Evolutionary conservation across 805 yeast species (phyloP).

Genomic region (Yarrowia sp.): DNA sequence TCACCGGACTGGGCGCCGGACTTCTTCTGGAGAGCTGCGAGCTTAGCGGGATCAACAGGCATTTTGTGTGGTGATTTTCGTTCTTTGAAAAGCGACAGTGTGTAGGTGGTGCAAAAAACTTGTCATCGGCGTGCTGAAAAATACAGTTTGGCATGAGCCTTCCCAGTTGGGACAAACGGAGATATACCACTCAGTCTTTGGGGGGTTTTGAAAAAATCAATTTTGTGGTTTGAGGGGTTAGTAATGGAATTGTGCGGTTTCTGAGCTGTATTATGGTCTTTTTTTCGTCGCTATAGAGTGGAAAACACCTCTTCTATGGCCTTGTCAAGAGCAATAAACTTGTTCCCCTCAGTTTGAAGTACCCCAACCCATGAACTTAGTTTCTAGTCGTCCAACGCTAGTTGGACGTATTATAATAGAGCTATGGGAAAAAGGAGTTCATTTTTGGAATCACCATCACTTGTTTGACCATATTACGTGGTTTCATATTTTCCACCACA

Average conservation of each 20-base stretch:
- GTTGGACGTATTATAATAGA: too few species aligned
- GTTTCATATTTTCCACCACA: neutral
- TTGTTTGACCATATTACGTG: neutral
- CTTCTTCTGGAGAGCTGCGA: conserved; percentile 49
- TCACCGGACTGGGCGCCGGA: conserved; percentile 36
- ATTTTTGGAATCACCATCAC: too few species aligned
- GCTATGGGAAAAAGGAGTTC: too few species aligned
- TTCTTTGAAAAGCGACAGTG: conserved; percentile 3
- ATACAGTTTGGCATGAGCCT: conserved; percentile 22
- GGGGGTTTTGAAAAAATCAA: neutral
- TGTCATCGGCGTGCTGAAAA: conserved; percentile 15
- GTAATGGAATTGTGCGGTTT: too few species aligned
- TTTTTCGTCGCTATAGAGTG: too few species aligned
- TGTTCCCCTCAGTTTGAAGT: neutral
- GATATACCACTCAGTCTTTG: neutral
- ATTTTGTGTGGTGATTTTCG: conserved; percentile 17
- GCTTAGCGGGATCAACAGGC: conserved; percentile 28
- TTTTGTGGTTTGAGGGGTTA: too few species aligned
- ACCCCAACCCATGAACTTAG: neutral
- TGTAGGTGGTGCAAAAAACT: conserved; percentile 4
- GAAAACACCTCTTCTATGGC: too few species aligned
- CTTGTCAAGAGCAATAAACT: too few species aligned
- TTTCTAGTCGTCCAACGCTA: too few species aligned
- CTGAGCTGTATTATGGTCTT: too few species aligned
- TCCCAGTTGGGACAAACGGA: conserved; percentile 20